phyloP scores from a whole-genome alignment of 352 stramenopile genomes.

The Pythium plurisporium region DNA sequence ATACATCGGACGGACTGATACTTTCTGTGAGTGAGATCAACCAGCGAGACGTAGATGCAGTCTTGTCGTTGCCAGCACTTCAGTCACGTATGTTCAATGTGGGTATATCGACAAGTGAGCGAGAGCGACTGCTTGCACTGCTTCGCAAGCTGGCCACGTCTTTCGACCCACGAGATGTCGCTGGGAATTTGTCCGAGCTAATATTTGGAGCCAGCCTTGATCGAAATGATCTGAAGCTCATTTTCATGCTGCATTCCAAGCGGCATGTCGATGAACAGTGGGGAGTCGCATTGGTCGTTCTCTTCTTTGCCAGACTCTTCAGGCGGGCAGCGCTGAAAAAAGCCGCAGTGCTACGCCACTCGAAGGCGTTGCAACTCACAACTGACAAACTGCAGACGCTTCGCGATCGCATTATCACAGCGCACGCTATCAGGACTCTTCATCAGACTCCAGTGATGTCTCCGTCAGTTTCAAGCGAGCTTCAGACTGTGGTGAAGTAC shows the following conservation, averaged over 20 bases:
- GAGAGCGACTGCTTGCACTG: background rate
- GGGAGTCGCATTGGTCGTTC: conserved; percentile 29
- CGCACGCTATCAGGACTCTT: background rate
- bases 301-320: conserved; percentile 39
- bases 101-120: conserved; percentile 6
- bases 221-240: conserved; percentile 24
- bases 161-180: conserved; percentile 24
- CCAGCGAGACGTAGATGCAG: conserved; percentile 2
- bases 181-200: conserved; percentile 30
- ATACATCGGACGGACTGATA: background rate
- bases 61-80: conserved; percentile 11
- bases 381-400: background rate
- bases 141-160: conserved; percentile 22
- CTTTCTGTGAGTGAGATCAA: background rate
- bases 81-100: conserved; percentile 23
- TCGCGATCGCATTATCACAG: background rate
- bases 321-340: conserved; percentile 31
- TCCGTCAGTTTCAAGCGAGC: background rate
- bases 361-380: background rate
- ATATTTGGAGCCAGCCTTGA: conserved; percentile 35
- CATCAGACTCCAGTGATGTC: background rate
- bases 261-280: conserved; percentile 29
- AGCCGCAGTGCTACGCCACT: conserved; percentile 14
- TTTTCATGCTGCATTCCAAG: conserved; percentile 25
- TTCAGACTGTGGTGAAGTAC: background rate